Evolutionary conservation across 257 asterid genomes (phyloP).

Genomic region (Solanum medicagineum): DNA sequence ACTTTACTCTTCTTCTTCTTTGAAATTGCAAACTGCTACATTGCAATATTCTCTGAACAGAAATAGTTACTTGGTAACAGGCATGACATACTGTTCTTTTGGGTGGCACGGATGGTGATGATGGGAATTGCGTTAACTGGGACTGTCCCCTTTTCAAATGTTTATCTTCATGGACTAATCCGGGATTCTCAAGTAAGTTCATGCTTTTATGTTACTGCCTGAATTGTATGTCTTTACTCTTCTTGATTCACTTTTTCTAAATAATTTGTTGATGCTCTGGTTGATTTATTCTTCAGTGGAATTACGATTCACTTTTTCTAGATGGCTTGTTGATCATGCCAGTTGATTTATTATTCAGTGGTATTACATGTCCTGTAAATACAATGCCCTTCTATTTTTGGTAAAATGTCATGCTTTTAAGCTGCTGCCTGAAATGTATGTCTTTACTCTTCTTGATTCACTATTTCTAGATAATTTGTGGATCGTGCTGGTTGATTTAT

Average conservation of each 20-base stretch:
- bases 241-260: not conserved
- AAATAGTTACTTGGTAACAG: slow-evolving; percentile 33
- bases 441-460: not conserved
- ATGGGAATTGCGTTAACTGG: slow-evolving; percentile 98
- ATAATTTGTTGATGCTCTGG: not conserved
- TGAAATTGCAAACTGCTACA: not conserved
- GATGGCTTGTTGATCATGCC: not conserved
- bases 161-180: slow-evolving; percentile 93
- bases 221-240: not conserved
- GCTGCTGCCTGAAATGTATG: slow-evolving; percentile 2
- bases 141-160: slow-evolving; percentile 67
- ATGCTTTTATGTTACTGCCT: slow-evolving; percentile 6
- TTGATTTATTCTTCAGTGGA: not conserved
- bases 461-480: not conserved
- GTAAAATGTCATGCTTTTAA: not conserved
- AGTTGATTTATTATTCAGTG: not conserved
- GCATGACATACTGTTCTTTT: slow-evolving; percentile 94
- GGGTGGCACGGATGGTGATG: slow-evolving; percentile 99
- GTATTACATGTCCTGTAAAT: not conserved
- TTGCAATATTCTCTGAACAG: not conserved
- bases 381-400: not conserved
- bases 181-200: slow-evolving; percentile 89
- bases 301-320: not conserved
- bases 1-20: too few species aligned
- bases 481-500: not conserved